phyloP scores from a whole-genome alignment of 1,139 yeast genomes.

The Geotrichum bryndzae region DNA sequence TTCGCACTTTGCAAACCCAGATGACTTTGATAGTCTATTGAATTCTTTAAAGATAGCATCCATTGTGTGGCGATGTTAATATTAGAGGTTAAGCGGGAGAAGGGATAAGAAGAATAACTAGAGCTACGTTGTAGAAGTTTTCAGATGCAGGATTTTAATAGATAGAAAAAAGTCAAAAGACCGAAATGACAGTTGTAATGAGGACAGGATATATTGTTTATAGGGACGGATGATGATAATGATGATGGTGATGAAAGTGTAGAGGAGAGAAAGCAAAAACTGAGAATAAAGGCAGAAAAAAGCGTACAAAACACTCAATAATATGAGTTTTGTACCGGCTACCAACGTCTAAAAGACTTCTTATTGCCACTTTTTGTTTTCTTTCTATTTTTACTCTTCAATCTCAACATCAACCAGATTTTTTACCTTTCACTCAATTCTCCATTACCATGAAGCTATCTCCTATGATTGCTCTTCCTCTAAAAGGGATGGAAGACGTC shows the following conservation, averaged over 20 bases:
- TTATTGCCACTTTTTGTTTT: neutral
- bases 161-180: neutral
- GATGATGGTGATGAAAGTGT: neutral
- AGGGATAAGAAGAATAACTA: neutral
- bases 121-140: neutral
- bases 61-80: conserved; percentile 21
- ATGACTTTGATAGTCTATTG: conserved; percentile 27
- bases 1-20: conserved; percentile 28
- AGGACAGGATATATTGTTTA: neutral
- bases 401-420: neutral
- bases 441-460: conserved; percentile 28
- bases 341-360: neutral
- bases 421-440: neutral
- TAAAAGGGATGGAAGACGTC: conserved; percentile 52
- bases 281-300: neutral
- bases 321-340: neutral
- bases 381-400: neutral
- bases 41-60: conserved; percentile 31
- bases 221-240: neutral
- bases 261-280: neutral
- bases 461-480: conserved; percentile 40
- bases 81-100: neutral
- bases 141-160: neutral
- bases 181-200: neutral
- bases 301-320: neutral